Conservation (phyloP, 257 asterid genomes). For the Capsicum pubescens region DNA sequence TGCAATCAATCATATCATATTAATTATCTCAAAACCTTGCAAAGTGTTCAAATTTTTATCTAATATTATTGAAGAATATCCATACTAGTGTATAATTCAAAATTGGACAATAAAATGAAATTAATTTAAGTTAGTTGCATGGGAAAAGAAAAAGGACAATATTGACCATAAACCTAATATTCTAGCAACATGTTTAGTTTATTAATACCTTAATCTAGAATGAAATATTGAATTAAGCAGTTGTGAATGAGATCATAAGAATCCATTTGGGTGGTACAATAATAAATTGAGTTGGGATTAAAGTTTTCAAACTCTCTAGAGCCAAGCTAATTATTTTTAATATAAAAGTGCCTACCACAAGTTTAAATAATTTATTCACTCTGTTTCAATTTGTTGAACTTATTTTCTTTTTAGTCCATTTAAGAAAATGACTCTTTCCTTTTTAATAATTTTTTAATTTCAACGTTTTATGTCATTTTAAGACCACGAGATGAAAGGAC, state of each 20-base stretch:
- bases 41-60: not conserved
- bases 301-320: slow-evolving; percentile 26
- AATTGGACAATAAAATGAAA: slow-evolving; percentile 3
- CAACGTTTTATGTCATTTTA: too few relatives aligned
- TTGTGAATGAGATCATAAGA: slow-evolving; percentile 29
- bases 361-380: not conserved
- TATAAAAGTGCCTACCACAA: slow-evolving; percentile 17
- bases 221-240: slow-evolving; percentile 19
- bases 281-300: slow-evolving; percentile 25
- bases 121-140: slow-evolving; percentile 7
- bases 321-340: not conserved
- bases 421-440: too few relatives aligned
- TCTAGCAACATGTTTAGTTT: slow-evolving; percentile 16
- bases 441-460: too few relatives aligned
- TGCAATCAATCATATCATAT: not conserved
- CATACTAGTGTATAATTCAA: not conserved
- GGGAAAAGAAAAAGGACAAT: not conserved
- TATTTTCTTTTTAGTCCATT: too few relatives aligned
- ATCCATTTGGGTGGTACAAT: slow-evolving; percentile 24
- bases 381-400: too few relatives aligned
- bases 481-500: too few relatives aligned
- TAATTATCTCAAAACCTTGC: not conserved
- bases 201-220: slow-evolving; percentile 5
- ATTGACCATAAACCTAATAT: slow-evolving; percentile 29
- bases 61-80: not conserved